Evolutionary conservation across 2,329 filamentous ascomycete species (phyloP).

Genomic region (Phyllosticta ampelicida): DNA sequence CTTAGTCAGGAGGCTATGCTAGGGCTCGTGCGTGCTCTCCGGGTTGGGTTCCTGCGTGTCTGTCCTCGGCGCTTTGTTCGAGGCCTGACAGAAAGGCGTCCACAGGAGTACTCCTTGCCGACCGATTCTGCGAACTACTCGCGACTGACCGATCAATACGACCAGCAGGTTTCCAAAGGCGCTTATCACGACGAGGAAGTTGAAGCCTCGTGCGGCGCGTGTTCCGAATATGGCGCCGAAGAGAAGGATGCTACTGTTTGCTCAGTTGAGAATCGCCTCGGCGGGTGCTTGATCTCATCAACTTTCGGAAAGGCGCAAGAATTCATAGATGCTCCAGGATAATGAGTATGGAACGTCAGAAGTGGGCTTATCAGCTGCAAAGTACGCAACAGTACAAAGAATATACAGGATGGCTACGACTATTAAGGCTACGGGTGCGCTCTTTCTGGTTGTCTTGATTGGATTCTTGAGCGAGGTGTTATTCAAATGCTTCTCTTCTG

Average conservation of each 20-base stretch:
- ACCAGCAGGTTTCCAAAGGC: slow-evolving; percentile 59
- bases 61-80: too few relatives aligned
- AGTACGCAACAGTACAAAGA: slow-evolving; percentile 53
- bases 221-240: slow-evolving; percentile 54
- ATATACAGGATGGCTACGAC: slow-evolving; percentile 55
- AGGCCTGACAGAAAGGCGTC: slow-evolving; percentile 45
- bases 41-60: too few relatives aligned
- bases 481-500: slow-evolving; percentile 10
- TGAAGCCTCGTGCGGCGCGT: slow-evolving; percentile 36
- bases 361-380: slow-evolving; percentile 40
- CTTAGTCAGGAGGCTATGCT: too few relatives aligned
- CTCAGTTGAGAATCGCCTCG: slow-evolving; percentile 52
- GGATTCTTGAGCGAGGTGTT: slow-evolving; percentile 34
- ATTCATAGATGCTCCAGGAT: too few relatives aligned
- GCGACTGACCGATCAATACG: slow-evolving; percentile 21
- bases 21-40: too few relatives aligned
- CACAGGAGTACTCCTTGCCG: slow-evolving; percentile 62
- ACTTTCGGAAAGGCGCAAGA: slow-evolving; percentile 16
- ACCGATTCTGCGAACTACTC: slow-evolving; percentile 21
- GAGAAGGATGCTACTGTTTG: slow-evolving; percentile 60
- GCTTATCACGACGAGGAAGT: slow-evolving; percentile 54
- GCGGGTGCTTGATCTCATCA: slow-evolving; percentile 40
- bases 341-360: too few relatives aligned
- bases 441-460: slow-evolving; percentile 52
- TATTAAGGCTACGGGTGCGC: slow-evolving; percentile 47